Evolutionary conservation across 768 basidiomycete species (phyloP), one percentile per base, ranked within the genome.

Genomic region (Mycena belliarum): DNA sequence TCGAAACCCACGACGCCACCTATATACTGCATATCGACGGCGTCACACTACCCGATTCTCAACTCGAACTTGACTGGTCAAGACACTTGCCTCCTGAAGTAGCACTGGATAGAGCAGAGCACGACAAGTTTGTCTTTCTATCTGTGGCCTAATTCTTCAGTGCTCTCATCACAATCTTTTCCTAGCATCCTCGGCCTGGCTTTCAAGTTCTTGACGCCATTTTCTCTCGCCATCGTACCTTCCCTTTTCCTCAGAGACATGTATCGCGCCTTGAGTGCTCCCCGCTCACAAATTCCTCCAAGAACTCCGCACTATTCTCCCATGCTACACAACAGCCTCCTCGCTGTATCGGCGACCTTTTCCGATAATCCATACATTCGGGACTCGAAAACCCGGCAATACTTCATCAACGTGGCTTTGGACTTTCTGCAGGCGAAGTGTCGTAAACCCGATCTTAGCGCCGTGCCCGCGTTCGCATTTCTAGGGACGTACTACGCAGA

Each of bases 311-410:
- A 81, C 58, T 83, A 82, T 67, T 81, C 80, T 15, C 80, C 80
- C 0, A 75, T 82, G 73, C 70, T 82, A 6, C 82, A 83, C 68
- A 83, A 83, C 61, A 72, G 78, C n/a, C 71, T 81, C 4, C 66
- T 83, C 4, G 51, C 65, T 12, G 3, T 69, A 9, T 57, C 60
- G 26, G 47, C 57, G 9, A 47, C 56, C 1, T 67, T 63, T 38
- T 67, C 68, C 7, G 60, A 63, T 21, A 44, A 69, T 37, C 65
- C 66, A 6, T 11, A 33, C 24, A 29, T 69, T 4, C 57, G 57
- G 6, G 64, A 66, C 21, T 49, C 32, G 23, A 55, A 52, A 41
- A 55, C 64, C 8, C 46, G 68, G 37, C 24, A 44, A 20, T 49
- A 26, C 16, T 69, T 66, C 43, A 55, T 57, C 10, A 35, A 52